phyloP scores from a whole-genome alignment of 768 basidiomycete species.

The Leccinum pellstonianum region DNA sequence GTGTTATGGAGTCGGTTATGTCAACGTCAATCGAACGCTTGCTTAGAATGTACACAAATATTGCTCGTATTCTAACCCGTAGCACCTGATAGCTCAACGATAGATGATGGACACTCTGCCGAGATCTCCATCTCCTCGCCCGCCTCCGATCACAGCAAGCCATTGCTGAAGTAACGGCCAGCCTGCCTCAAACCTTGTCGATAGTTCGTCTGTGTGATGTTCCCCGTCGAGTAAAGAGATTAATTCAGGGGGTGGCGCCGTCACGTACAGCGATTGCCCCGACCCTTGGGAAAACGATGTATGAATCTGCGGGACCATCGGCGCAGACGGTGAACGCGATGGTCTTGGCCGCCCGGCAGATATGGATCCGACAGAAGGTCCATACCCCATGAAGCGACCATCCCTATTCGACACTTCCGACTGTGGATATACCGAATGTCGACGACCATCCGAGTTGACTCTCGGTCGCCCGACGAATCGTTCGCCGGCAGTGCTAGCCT shows the following conservation, averaged over 20 bases:
- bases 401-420: constrained; percentile 24
- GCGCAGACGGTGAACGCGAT: constrained; percentile 58
- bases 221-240: constrained; percentile 74
- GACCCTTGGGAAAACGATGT: constrained; percentile 26
- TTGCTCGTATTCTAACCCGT: not conserved
- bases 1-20: constrained; percentile 89
- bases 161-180: constrained; percentile 81
- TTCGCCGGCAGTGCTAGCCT: constrained; percentile 14
- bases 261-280: constrained; percentile 20
- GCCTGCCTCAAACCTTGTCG: constrained; percentile 75
- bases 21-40: constrained; percentile 81
- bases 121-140: constrained; percentile 62
- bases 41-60: constrained; percentile 39
- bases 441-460: constrained; percentile 32
- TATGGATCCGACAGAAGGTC: constrained; percentile 23
- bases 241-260: constrained; percentile 51
- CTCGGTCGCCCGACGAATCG: constrained; percentile 23
- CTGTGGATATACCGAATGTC: constrained; percentile 21
- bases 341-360: constrained; percentile 46
- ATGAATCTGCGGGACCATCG: constrained; percentile 38
- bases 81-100: constrained; percentile 42
- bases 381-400: constrained; percentile 24
- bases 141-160: constrained; percentile 60
- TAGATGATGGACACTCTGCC: constrained; percentile 80
- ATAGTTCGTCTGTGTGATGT: constrained; percentile 90